Conservation (phyloP, 2,329 filamentous ascomycete species). For the Clarireedia homoeocarpa region DNA sequence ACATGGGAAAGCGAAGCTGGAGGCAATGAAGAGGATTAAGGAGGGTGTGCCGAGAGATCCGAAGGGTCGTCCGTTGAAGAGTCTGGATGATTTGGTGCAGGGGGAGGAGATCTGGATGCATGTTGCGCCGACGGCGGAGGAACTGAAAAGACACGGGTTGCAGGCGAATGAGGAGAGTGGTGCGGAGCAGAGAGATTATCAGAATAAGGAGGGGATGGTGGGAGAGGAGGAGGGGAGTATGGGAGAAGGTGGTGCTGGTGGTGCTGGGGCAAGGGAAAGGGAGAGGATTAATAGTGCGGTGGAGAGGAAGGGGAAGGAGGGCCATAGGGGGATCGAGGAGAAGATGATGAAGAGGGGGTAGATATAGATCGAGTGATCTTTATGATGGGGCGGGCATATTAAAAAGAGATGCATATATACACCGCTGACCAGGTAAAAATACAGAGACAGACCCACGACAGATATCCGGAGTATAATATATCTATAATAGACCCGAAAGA, state of each 20-base stretch:
- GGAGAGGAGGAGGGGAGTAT: neutral
- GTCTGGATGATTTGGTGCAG: constrained; percentile 26
- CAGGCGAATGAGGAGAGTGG: constrained; percentile 1
- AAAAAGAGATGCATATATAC: too few relatives aligned
- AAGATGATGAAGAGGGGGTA: constrained; percentile 3
- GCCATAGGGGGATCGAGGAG: constrained; percentile 1
- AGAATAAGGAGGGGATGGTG: neutral
- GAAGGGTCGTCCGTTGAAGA: constrained; percentile 32
- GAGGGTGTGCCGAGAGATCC: constrained; percentile 30
- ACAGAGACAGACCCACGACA: too few relatives aligned
- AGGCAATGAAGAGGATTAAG: constrained; percentile 25
- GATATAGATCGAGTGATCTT: neutral
- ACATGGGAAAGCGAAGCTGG: too few relatives aligned
- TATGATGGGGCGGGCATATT: too few relatives aligned
- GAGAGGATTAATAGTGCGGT: neutral
- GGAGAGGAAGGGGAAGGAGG: neutral
- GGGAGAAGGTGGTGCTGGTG: too few relatives aligned
- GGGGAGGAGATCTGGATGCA: constrained; percentile 48
- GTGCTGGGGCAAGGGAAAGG: neutral
- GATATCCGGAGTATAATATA: too few relatives aligned
- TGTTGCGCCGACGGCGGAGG: constrained; percentile 32
- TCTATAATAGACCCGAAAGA: neutral
- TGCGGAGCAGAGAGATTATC: neutral
- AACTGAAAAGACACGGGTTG: constrained; percentile 22
- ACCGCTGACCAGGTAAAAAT: too few relatives aligned